Evolutionary conservation across 345 rosid genomes (phyloP).

Genomic region (Melaleuca alternifolia): DNA sequence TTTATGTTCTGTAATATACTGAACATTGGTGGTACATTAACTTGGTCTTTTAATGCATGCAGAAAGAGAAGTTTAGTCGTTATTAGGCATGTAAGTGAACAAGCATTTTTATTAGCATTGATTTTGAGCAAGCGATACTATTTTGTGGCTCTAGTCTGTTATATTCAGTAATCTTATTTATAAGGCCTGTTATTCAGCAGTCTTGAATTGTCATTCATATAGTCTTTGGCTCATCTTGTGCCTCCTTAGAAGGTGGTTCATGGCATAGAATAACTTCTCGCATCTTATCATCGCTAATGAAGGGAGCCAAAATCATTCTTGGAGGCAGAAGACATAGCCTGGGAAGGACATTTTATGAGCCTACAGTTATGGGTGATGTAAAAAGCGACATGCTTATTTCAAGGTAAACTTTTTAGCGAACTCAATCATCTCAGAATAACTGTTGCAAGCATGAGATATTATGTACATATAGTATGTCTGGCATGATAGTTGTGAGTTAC

Average conservation of each 20-base stretch:
- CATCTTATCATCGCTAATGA: not conserved
- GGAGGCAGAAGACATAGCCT: conserved; percentile 93
- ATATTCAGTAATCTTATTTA: not conserved
- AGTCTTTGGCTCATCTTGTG: not conserved
- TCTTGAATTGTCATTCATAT: not conserved
- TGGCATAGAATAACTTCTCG: not conserved
- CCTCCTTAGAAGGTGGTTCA: not conserved
- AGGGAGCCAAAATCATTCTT: conserved; percentile 90
- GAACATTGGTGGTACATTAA: not conserved
- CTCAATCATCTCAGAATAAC: not conserved
- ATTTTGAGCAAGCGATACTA: not conserved
- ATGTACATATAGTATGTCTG: not conserved
- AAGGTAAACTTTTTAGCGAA: conserved; percentile 29
- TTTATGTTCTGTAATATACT: not conserved
- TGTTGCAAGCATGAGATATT: not conserved
- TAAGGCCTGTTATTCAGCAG: not conserved
- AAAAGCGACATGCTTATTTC: conserved; percentile 57
- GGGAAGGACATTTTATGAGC: conserved; percentile 93
- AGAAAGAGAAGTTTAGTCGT: not conserved
- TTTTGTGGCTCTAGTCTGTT: not conserved
- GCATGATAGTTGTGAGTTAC: not conserved
- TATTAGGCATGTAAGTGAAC: not conserved
- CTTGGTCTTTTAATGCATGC: not conserved
- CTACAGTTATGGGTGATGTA: conserved; percentile 71
- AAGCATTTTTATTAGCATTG: not conserved